phyloP scores from a whole-genome alignment of 495 filamentous ascomycete genomes.

The Annulohypoxylon bovei region DNA sequence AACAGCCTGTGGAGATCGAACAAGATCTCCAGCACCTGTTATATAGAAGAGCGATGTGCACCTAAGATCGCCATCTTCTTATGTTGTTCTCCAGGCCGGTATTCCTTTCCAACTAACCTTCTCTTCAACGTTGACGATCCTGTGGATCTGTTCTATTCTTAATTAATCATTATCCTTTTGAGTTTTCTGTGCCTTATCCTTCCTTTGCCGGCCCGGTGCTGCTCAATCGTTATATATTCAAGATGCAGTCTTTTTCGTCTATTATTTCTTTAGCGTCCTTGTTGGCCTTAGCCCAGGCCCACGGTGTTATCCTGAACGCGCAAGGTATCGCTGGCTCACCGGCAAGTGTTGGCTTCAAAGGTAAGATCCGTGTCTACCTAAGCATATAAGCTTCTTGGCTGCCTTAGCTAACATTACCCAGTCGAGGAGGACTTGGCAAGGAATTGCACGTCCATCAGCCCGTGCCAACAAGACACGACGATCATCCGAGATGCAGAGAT shows the following conservation, averaged over 20 bases:
- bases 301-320: conserved; percentile 56
- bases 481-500: conserved; percentile 65
- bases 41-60: conserved; percentile 36
- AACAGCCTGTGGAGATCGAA: conserved; percentile 19
- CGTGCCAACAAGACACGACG: conserved; percentile 62
- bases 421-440: conserved; percentile 54
- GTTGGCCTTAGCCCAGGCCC: conserved; percentile 49
- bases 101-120: conserved; percentile 47
- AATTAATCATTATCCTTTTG: conserved; percentile 45
- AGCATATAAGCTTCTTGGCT: neutral
- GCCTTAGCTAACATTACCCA: conserved; percentile 10
- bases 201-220: conserved; percentile 41
- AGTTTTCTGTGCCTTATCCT: conserved; percentile 46
- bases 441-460: conserved; percentile 62
- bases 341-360: conserved; percentile 55
- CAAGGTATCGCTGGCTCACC: conserved; percentile 53
- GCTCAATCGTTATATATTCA: conserved; percentile 35
- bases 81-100: conserved; percentile 44
- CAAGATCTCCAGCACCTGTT: conserved; percentile 17
- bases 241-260: conserved; percentile 46
- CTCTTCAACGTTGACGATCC: conserved; percentile 48
- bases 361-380: conserved; percentile 19
- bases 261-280: conserved; percentile 50
- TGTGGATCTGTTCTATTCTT: conserved; percentile 48
- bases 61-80: conserved; percentile 27